Percentiles rank a stretch among this genome's conserved stretches.
Conservation (phyloP, 331 rosid species). For the Quercus phellos region DNA sequence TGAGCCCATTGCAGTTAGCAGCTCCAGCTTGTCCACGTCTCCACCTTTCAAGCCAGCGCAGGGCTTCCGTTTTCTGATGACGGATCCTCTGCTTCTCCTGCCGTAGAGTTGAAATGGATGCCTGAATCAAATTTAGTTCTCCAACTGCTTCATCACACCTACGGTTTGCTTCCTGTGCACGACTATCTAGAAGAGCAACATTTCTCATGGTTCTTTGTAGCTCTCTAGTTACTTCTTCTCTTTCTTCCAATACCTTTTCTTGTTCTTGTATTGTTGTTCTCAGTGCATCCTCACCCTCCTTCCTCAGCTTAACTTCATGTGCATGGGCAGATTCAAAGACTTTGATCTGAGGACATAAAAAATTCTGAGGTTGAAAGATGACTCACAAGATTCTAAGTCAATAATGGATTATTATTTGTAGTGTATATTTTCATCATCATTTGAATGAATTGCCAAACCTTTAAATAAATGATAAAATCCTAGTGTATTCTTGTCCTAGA, state of each 20-base stretch:
- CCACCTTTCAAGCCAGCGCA: slow-evolving; percentile 83
- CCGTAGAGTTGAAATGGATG: slow-evolving; percentile 66
- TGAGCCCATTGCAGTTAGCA: slow-evolving; percentile 42
- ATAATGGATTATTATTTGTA: neutral
- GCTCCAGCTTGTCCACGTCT: slow-evolving; percentile 58
- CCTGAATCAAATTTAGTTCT: slow-evolving; percentile 59
- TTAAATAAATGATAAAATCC: neutral
- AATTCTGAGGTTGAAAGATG: slow-evolving; percentile 5
- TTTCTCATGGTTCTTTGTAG: slow-evolving; percentile 61
- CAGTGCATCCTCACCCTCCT: slow-evolving; percentile 52
- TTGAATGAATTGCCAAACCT: neutral
- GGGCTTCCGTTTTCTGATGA: slow-evolving; percentile 68
- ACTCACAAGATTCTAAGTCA: slow-evolving; percentile 17
- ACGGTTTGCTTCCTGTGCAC: slow-evolving; percentile 51
- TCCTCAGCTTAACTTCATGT: slow-evolving; percentile 46
- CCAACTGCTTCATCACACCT: slow-evolving; percentile 61
- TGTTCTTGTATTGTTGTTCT: slow-evolving; percentile 46
- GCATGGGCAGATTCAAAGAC: slow-evolving; percentile 44
- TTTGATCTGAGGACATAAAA: slow-evolving; percentile 42
- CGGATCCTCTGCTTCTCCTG: slow-evolving; percentile 68
- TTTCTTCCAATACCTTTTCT: slow-evolving; percentile 53
- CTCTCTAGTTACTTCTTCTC: slow-evolving; percentile 39
- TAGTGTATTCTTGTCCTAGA: neutral
- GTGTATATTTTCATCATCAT: neutral
- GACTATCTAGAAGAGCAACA: slow-evolving; percentile 63